Percentiles rank a stretch among this genome's conserved stretches.
Conservation (phyloP, 805 yeast species). For the Candida saitoana region DNA sequence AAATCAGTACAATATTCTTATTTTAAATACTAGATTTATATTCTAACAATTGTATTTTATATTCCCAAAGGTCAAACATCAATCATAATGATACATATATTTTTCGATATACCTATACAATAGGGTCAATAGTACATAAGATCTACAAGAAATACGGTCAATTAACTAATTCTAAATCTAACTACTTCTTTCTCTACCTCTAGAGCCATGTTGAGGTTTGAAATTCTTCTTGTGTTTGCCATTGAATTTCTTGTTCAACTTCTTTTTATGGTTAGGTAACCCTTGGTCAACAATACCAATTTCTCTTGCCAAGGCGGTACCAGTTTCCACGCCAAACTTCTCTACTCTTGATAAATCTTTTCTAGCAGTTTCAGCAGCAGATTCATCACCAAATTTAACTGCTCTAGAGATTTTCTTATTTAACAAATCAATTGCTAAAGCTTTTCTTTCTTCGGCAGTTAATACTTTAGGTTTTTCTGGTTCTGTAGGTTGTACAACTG, state of each 20-base stretch:
- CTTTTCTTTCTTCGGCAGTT: constrained; percentile 68
- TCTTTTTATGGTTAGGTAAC: constrained; percentile 21
- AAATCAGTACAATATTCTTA: too few species aligned
- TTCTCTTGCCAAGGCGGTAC: constrained; percentile 63
- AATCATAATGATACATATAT: background rate
- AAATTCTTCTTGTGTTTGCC: constrained; percentile 1
- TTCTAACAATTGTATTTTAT: too few species aligned
- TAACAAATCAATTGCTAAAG: constrained; percentile 62
- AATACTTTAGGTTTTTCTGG: constrained; percentile 38
- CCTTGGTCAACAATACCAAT: constrained; percentile 49
- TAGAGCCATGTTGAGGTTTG: constrained; percentile 2
- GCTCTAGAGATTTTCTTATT: constrained; percentile 67
- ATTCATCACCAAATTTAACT: constrained; percentile 71
- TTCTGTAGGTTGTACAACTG: constrained; percentile 16
- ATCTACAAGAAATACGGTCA: background rate
- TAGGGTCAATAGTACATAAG: background rate
- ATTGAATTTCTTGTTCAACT: constrained; percentile 2
- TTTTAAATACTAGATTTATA: too few species aligned
- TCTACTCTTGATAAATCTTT: constrained; percentile 67
- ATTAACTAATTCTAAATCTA: background rate
- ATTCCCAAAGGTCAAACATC: too few species aligned
- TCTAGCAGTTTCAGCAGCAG: constrained; percentile 50
- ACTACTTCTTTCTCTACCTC: constrained; percentile 5
- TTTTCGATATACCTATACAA: background rate
- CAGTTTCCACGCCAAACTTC: constrained; percentile 76